Evolutionary conservation across 768 basidiomycete genomes (phyloP).

Genomic region (Chalciporus sphaerocephalus): DNA sequence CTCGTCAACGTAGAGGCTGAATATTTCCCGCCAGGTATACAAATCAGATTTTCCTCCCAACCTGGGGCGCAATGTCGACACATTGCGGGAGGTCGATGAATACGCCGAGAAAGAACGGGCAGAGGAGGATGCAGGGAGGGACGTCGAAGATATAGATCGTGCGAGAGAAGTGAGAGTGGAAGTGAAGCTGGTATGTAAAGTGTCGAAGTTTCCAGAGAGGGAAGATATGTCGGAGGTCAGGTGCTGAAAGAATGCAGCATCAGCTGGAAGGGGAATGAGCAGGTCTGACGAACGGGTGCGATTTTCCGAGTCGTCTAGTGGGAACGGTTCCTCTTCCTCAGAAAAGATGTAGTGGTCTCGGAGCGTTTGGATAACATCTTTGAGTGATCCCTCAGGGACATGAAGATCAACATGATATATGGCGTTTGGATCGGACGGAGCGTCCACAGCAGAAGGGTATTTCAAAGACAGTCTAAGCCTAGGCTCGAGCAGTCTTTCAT

Average conservation of each 20-base stretch:
- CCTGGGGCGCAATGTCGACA: conserved; percentile 37
- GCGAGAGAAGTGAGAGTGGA: conserved; percentile 47
- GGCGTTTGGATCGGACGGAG: not conserved
- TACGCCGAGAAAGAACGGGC: conserved; percentile 32
- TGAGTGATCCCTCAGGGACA: conserved; percentile 10
- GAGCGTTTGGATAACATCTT: conserved; percentile 6
- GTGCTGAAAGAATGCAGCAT: conserved; percentile 75
- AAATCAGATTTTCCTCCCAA: conserved; percentile 49
- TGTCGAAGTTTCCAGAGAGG: conserved; percentile 47
- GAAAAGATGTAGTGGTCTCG: not conserved
- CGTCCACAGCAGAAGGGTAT: not conserved
- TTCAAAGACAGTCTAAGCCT: conserved; percentile 51
- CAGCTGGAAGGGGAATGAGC: conserved; percentile 75
- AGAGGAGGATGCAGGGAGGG: conserved; percentile 31
- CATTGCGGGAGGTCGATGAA: conserved; percentile 22
- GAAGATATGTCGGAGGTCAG: conserved; percentile 58
- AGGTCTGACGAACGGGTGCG: conserved; percentile 41
- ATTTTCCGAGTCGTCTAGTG: not conserved
- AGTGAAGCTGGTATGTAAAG: conserved; percentile 49
- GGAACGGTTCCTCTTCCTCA: not conserved
- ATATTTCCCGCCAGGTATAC: conserved; percentile 87
- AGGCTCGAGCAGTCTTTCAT: conserved; percentile 49
- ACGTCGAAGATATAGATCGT: conserved; percentile 29
- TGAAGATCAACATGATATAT: conserved; percentile 11
- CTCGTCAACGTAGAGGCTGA: conserved; percentile 78